Base-by-base conservation (phyloP, 108 stramenopile species). In the Pseudonitzschia multiseries region DNA sequence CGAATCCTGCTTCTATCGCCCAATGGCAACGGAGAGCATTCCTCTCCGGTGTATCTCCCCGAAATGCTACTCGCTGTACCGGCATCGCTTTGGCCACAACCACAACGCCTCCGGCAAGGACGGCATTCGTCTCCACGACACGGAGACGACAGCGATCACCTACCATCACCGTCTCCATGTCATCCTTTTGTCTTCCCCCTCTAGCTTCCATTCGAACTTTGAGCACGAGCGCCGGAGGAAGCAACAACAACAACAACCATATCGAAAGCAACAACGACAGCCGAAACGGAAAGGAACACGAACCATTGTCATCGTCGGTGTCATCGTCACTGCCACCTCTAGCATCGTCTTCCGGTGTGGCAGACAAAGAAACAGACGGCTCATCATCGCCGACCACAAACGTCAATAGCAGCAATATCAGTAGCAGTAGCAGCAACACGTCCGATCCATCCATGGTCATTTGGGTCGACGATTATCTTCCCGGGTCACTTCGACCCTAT, bases 401-500 rank as follows among this genome's bases (percentile, higher is more conserved):
- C 32, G 13, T 8, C 62, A 20, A 4, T 63, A 32, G 26, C 26
- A 56, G 2, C 26, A 56, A 10, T 46, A 31, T 6, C 24, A 59
- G 28, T 41, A 21, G 28, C 73, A 51, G 6, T 3, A 20, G 44
- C 44, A 15, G 36, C 68, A 36, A 6, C 10, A 75, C 72, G 13
- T 83, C 74, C 48, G 83, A 84, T 75, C 77, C 83, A 27, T 76
- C 83, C 22, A 76, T 84, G 48, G 32, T 78, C 52, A 84, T 76
- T 0, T 86, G 86, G 86, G 70, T 82, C 24, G 86, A 86, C 48
- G 40, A 57, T 21, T 72, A 67, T 44, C 53, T 86, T 20, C 82
- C 86, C 21, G 10, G 26, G 26, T 46, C 69, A 1, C 33, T 63
- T 32, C 86, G 79, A 43, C 91, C 92, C 27, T 96, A 96, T 76